These are phyloP conservation scores for Exophiala spinifera DNA, from an alignment of 2,329 filamentous ascomycete species.

Conservation along the genomic window DNA sequence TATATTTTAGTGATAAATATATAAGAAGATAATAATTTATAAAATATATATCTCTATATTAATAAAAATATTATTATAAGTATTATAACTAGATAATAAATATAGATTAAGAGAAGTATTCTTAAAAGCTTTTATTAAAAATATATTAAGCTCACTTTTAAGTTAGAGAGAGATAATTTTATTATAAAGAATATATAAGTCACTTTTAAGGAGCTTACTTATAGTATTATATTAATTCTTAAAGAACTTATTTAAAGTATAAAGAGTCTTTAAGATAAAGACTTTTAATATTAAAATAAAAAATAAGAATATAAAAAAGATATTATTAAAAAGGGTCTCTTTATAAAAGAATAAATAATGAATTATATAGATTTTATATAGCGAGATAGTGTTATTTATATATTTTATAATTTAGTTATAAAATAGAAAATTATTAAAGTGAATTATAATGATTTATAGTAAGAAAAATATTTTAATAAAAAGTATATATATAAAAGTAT, in stretches of 20 bases:
- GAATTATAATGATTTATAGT: conserved; percentile 11
- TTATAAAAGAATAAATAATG: conserved; percentile 2
- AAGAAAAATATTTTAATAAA: conserved; percentile 6
- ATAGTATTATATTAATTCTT: too few relatives aligned
- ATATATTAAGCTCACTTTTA: too few relatives aligned
- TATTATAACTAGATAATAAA: neutral
- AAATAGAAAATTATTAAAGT: conserved; percentile 4
- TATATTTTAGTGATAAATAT: neutral
- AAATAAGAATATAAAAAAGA: neutral
- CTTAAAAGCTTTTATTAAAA: neutral
- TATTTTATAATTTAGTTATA: neutral
- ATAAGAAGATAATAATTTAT: neutral
- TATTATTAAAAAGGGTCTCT: neutral
- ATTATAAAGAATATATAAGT: too few relatives aligned
- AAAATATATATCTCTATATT: neutral
- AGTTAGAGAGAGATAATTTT: too few relatives aligned
- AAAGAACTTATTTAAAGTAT: neutral
- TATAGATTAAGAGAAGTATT: conserved; percentile 1
- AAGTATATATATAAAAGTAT: conserved; percentile 2
- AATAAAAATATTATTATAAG: neutral
- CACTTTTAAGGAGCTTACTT: too few relatives aligned
- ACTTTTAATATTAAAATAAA: conserved; percentile 2
- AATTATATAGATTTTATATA: conserved; percentile 4
- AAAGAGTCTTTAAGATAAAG: neutral
- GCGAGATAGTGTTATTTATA: conserved; percentile 2